Evolutionary conservation across 2,329 filamentous ascomycete species (phyloP).

Genomic region (Botrytis squamosa): DNA sequence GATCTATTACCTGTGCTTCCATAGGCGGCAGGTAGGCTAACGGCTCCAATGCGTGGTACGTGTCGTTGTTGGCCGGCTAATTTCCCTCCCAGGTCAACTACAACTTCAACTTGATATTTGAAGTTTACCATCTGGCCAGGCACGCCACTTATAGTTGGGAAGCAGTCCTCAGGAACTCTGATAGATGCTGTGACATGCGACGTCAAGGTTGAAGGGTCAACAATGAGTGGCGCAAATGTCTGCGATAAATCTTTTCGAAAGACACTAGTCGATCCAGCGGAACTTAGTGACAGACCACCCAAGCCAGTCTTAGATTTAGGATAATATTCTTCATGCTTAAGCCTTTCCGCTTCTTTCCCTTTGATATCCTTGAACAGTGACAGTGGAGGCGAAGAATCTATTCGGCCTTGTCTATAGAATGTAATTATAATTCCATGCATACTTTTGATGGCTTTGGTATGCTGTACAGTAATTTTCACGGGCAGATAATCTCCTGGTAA

Average conservation of each 20-base stretch:
- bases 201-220: constrained; percentile 76
- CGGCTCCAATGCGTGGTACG: constrained; percentile 36
- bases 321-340: constrained; percentile 74
- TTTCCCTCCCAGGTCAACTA: constrained; percentile 88
- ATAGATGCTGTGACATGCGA: constrained; percentile 80
- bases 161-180: constrained; percentile 83
- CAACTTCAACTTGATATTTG: constrained; percentile 88
- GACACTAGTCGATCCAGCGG: constrained; percentile 82
- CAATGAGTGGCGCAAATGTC: constrained; percentile 81
- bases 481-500: constrained; percentile 81
- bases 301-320: constrained; percentile 84
- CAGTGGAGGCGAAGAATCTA: constrained; percentile 68
- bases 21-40: constrained; percentile 32
- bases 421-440: constrained; percentile 91
- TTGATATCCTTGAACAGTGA: constrained; percentile 50
- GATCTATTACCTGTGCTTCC: constrained; percentile 29
- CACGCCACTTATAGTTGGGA: constrained; percentile 86
- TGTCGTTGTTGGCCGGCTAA: constrained; percentile 62
- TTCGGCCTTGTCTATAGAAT: constrained; percentile 83
- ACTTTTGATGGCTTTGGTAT: constrained; percentile 87
- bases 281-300: constrained; percentile 81
- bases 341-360: constrained; percentile 63
- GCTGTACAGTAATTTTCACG: constrained; percentile 77
- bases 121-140: constrained; percentile 95
- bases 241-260: constrained; percentile 95